A percentile compares a stretch with the other conserved stretches of the same genome.
Evolutionary conservation across 2,329 filamentous ascomycete species (phyloP).

Genomic region (Talaromyces sp.): DNA sequence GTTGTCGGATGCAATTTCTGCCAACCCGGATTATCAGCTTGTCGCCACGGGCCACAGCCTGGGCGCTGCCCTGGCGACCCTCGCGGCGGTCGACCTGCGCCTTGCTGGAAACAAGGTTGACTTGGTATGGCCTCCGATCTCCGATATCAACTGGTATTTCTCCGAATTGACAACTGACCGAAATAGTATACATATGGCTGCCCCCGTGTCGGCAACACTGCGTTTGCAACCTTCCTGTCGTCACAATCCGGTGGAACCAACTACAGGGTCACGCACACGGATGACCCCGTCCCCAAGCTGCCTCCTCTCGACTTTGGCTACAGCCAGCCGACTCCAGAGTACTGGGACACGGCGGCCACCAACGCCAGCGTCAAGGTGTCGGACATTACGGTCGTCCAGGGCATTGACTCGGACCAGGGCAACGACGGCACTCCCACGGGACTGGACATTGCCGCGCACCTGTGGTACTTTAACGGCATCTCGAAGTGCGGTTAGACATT

Average conservation of each 20-base stretch:
- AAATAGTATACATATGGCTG: conserved; percentile 39
- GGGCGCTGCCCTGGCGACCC: conserved; percentile 44
- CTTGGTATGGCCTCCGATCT: conserved; percentile 27
- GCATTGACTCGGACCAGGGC: conserved; percentile 27
- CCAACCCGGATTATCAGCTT: conserved; percentile 36
- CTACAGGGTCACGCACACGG: conserved; percentile 35
- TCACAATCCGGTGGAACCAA: conserved; percentile 23
- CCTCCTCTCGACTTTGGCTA: conserved; percentile 30
- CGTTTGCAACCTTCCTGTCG: conserved; percentile 35
- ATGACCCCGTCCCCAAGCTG: conserved; percentile 36
- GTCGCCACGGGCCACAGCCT: conserved; percentile 46
- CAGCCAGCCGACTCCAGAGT: conserved; percentile 36
- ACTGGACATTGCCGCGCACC: conserved; percentile 26
- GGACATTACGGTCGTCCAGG: conserved; percentile 29
- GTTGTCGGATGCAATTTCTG: conserved; percentile 33
- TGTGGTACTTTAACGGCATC: conserved; percentile 25
- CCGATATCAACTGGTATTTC: neutral
- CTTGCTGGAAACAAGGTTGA: conserved; percentile 33
- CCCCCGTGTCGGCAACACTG: conserved; percentile 38
- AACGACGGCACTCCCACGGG: conserved; percentile 26
- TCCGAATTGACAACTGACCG: neutral
- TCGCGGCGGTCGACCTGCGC: conserved; percentile 42
- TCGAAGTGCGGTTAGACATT: conserved; percentile 2
- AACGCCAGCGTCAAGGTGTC: conserved; percentile 23
- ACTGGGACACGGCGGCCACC: conserved; percentile 34